Evolutionary conservation across 2,329 filamentous ascomycete species (phyloP).

Genomic region (Talaromyces islandicus): DNA sequence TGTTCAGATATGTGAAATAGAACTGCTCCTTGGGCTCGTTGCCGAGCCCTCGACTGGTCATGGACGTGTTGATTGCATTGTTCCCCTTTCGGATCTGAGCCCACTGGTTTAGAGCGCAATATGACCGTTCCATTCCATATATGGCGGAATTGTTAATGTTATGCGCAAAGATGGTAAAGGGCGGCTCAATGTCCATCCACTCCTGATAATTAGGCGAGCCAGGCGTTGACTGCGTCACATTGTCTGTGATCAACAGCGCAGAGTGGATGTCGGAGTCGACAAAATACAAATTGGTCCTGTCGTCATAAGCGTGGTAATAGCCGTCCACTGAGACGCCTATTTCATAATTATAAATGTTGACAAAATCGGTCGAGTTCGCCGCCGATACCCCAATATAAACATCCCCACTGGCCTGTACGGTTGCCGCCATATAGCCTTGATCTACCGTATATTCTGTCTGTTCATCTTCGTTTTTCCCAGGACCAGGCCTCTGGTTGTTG

Average conservation of each 20-base stretch:
- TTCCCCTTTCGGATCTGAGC: constrained; percentile 60
- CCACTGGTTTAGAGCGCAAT: constrained; percentile 67
- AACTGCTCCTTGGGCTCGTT: constrained; percentile 80
- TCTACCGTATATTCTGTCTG: constrained; percentile 48
- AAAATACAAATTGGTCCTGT: constrained; percentile 59
- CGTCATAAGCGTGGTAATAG: constrained; percentile 60
- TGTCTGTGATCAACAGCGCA: constrained; percentile 71
- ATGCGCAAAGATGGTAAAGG: constrained; percentile 73
- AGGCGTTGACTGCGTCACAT: constrained; percentile 49
- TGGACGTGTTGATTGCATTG: constrained; percentile 53
- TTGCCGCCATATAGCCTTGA: constrained; percentile 64
- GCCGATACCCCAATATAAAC: constrained; percentile 74
- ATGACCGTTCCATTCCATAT: constrained; percentile 69
- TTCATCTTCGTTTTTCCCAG: constrained; percentile 40
- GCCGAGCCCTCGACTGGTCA: constrained; percentile 63
- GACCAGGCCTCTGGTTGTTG: constrained; percentile 61
- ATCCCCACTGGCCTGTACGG: constrained; percentile 54
- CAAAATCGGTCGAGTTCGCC: constrained; percentile 57
- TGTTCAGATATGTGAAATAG: constrained; percentile 69
- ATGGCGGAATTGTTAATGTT: constrained; percentile 55
- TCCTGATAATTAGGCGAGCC: constrained; percentile 45
- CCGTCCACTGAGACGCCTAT: constrained; percentile 76
- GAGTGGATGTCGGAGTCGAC: constrained; percentile 79
- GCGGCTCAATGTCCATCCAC: constrained; percentile 55
- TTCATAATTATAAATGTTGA: constrained; percentile 70